Conservation (phyloP, 139 green algal genomes). For the Chara braunii region DNA sequence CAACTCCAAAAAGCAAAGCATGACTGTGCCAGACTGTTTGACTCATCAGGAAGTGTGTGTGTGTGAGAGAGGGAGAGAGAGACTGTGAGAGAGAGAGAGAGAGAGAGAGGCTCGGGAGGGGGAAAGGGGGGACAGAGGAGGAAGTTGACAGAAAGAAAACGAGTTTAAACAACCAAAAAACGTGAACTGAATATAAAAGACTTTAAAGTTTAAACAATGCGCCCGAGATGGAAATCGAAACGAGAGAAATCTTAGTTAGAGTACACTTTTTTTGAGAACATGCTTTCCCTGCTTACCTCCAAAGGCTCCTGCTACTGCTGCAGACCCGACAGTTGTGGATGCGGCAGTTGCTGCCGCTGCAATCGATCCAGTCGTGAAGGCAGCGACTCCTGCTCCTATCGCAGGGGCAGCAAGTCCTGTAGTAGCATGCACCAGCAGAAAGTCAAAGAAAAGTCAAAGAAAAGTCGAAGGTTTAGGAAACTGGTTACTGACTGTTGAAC, state of each 20-base stretch:
- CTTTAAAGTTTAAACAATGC: not conserved
- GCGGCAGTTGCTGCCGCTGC: slow-evolving; percentile 1
- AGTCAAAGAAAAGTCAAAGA: no score
- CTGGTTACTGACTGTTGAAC: no score
- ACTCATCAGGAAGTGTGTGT: slow-evolving; percentile 9
- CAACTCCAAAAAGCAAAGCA: not conserved
- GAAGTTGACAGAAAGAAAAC: not conserved
- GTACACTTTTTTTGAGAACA: not conserved
- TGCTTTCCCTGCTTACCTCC: not conserved
- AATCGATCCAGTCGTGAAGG: not conserved
- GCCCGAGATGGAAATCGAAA: not conserved
- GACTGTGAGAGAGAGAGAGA: not conserved
- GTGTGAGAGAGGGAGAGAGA: not conserved
- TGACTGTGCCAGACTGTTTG: slow-evolving; percentile 4
- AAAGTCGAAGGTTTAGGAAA: no score
- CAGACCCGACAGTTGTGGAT: not conserved
- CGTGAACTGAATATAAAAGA: no score
- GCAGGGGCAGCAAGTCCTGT: slow-evolving; percentile 9
- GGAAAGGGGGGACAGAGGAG: slow-evolving; percentile 2
- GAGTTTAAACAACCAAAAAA: not conserved
- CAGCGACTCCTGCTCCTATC: not conserved
- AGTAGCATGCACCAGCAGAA: no score
- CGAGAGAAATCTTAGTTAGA: not conserved
- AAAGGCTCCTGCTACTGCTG: slow-evolving; percentile 7
- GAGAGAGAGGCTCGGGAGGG: not conserved